phyloP scores from a whole-genome alignment of 495 filamentous ascomycete species.

The Aspergillus affinis region DNA sequence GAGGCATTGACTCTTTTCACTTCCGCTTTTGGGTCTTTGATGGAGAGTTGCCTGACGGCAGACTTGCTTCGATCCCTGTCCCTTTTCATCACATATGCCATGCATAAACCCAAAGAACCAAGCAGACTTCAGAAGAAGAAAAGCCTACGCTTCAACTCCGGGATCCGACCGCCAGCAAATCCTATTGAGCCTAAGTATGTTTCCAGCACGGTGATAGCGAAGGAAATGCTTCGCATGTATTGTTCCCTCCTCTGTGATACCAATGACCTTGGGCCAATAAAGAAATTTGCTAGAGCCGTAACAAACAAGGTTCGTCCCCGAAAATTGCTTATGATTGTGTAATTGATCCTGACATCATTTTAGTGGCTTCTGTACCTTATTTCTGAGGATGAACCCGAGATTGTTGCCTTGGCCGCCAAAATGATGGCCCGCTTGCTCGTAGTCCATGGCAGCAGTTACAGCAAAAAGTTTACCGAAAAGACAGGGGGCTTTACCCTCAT shows the following conservation, averaged over 20 bases:
- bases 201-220: conserved; percentile 58
- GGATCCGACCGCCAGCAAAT: conserved; percentile 26
- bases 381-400: conserved; percentile 79
- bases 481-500: conserved; percentile 84
- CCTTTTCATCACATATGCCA: conserved; percentile 87
- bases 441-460: conserved; percentile 73
- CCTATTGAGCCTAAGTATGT: conserved; percentile 33
- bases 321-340: neutral
- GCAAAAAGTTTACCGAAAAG: conserved; percentile 79
- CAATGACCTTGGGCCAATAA: conserved; percentile 61
- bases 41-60: conserved; percentile 74
- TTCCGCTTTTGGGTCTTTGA: conserved; percentile 69
- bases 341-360: conserved; percentile 11
- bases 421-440: conserved; percentile 86
- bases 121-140: conserved; percentile 50
- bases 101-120: conserved; percentile 63
- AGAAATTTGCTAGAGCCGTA: conserved; percentile 89
- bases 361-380: conserved; percentile 95
- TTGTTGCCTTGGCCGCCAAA: conserved; percentile 77
- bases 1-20: conserved; percentile 74
- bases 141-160: conserved; percentile 42
- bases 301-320: conserved; percentile 79
- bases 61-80: conserved; percentile 86
- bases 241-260: conserved; percentile 77
- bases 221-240: conserved; percentile 78